phyloP scores from a whole-genome alignment of 805 yeast species.

The Lipomyces chichibuensis region DNA sequence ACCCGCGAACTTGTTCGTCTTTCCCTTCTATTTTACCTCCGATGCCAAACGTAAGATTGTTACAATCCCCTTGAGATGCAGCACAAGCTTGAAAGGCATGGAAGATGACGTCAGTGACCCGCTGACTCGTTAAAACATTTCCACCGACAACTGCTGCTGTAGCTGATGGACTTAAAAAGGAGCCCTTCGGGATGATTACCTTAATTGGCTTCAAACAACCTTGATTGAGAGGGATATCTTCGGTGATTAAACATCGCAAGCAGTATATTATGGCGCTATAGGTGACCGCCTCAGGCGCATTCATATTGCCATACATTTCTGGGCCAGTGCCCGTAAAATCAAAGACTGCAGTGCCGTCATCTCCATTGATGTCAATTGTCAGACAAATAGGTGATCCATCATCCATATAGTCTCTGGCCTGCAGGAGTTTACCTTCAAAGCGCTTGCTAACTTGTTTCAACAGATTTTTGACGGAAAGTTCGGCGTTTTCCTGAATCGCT shows the following conservation, averaged over 20 bases:
- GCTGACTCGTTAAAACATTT: conserved; percentile 91
- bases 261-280: conserved; percentile 88
- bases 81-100: conserved; percentile 89
- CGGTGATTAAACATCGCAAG: conserved; percentile 78
- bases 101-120: conserved; percentile 86
- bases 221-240: conserved; percentile 88
- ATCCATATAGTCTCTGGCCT: conserved; percentile 71
- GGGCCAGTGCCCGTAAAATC: conserved; percentile 86
- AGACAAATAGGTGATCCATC: conserved; percentile 75
- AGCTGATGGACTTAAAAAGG: conserved; percentile 70
- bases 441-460: conserved; percentile 52
- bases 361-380: conserved; percentile 53
- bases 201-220: conserved; percentile 85
- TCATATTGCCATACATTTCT: conserved; percentile 86
- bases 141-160: conserved; percentile 96
- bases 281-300: conserved; percentile 91
- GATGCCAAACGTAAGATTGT: conserved; percentile 88
- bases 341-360: conserved; percentile 65
- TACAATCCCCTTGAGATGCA: conserved; percentile 94
- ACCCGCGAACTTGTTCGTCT: conserved; percentile 35
- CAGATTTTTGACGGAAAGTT: conserved; percentile 64
- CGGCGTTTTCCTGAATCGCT: conserved; percentile 81
- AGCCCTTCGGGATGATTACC: conserved; percentile 63
- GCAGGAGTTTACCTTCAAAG: conserved; percentile 44
- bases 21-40: conserved; percentile 60